Base-by-base conservation (phyloP, 2,329 filamentous ascomycete species). In the Trichoderma citrinoviride region DNA sequence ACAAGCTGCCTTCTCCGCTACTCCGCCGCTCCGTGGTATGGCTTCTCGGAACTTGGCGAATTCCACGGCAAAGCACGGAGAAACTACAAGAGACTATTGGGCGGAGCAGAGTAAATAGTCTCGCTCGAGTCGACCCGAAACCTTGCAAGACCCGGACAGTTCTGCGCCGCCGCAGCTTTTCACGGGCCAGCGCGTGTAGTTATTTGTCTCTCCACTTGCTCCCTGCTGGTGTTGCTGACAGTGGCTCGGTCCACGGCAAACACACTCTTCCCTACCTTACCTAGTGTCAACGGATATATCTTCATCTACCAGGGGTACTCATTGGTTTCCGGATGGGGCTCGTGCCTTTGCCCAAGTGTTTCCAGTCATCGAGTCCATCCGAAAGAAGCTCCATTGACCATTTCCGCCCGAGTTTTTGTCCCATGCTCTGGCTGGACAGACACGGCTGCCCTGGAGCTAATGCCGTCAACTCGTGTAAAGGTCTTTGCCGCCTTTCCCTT, bases 271-370 rank as follows among this genome's bases (percentile, higher is more conserved):
- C 19, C n/a, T 21, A 37, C 17, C 23, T 25, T 27, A 43, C 40
- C 53, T 56, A 56, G 53, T 50, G 33, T 41, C 17, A 23, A 23
- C 56, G 44, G 56, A 60, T 60, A 50, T 50, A 37, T 41, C 44
- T 41, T 15, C 46, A 49, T 15, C 27, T 15, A 15, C 21, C 19
- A 17, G 27, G 33, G 44, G 44, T 2, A 15, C 14, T 43, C 21
- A 43, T 27, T 60, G 56, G 19, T 21, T 33, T 23, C 29, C 37
- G 55, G 27, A 40, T 7, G 25, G 19, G 43, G 27, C 21, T 29
- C 14, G 17, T 37, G 14, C 12, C 33, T 17, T n/a, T 29, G 21
- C n/a, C 25, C 41, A 33, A 23, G 17, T 21, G 19, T 47, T 33
- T 37, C 27, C 41, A 37, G 33, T 40, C 43, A 19, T 47, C 21